Conservation (phyloP, 441 rosid genomes). For the Pelargonium australe region DNA sequence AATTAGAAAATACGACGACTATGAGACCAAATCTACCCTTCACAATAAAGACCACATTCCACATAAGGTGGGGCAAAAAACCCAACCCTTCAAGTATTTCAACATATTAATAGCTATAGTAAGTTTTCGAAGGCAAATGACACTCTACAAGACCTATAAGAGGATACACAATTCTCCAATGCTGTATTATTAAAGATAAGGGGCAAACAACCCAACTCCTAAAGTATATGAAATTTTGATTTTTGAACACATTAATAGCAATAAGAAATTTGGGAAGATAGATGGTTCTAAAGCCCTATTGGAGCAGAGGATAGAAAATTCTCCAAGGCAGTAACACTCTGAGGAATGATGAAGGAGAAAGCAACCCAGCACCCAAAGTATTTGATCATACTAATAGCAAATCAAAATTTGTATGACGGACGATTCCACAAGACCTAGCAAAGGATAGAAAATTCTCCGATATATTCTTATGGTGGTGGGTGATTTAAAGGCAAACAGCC, state of each 20-base stretch:
- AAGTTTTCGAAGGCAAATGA: background rate
- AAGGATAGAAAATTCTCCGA: background rate
- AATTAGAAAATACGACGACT: background rate
- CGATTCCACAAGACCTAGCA: background rate
- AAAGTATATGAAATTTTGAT: no score
- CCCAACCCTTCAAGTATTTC: background rate
- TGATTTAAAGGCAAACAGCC: background rate
- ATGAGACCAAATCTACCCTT: background rate
- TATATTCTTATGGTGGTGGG: background rate
- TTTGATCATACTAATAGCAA: background rate
- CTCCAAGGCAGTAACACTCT: no score
- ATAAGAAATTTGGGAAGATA: no score
- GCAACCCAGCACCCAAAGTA: background rate
- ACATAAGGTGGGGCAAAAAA: background rate
- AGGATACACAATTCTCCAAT: background rate
- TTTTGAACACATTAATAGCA: no score
- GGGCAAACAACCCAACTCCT: background rate
- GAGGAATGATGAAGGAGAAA: no score
- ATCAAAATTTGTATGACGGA: no score
- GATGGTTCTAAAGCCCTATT: no score
- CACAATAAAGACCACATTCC: slow-evolving; percentile 3
- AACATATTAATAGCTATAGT: background rate
- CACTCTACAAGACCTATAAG: background rate
- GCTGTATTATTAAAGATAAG: background rate
- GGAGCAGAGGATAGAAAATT: no score